phyloP scores from a whole-genome alignment of 768 basidiomycete species.

The Chiua virens region DNA sequence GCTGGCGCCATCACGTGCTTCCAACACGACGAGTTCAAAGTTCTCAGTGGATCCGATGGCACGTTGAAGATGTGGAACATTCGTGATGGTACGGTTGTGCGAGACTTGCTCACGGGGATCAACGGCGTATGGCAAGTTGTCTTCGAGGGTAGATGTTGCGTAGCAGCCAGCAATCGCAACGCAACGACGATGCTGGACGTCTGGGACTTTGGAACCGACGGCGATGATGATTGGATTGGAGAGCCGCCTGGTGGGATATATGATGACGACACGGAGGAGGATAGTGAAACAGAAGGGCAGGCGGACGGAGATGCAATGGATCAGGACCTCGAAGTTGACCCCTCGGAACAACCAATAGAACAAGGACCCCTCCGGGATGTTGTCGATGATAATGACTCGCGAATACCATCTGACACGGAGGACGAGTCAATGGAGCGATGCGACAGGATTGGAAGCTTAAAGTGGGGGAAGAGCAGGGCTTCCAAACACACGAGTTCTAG shows the following conservation, averaged over 20 bases:
- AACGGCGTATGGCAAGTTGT: conserved; percentile 98
- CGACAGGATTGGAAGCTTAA: conserved; percentile 28
- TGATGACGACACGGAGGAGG: conserved; percentile 59
- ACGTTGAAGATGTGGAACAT: conserved; percentile 99
- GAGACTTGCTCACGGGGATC: conserved; percentile 88
- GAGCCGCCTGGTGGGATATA: conserved; percentile 76
- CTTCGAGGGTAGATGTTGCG: conserved; percentile 91
- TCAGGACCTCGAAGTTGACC: conserved; percentile 47
- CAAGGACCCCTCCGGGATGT: conserved; percentile 30
- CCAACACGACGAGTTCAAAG: conserved; percentile 97
- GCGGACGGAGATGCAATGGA: conserved; percentile 74
- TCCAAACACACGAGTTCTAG: conserved; percentile 16
- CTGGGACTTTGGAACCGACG: conserved; percentile 82
- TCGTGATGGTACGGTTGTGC: conserved; percentile 77
- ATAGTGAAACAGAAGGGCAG: conserved; percentile 49
- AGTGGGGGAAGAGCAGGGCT: conserved; percentile 28
- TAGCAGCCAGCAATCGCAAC: conserved; percentile 86
- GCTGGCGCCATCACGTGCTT: conserved; percentile 99
- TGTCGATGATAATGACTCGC: conserved; percentile 26
- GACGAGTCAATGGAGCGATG: conserved; percentile 34
- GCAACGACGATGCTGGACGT: conserved; percentile 81
- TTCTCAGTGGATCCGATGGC: conserved; percentile 93
- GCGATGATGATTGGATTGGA: conserved; percentile 79
- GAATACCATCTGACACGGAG: conserved; percentile 28
- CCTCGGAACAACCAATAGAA: conserved; percentile 32